Conservation (phyloP, 208 protist species). For the Wallacemonas sp. region DNA sequence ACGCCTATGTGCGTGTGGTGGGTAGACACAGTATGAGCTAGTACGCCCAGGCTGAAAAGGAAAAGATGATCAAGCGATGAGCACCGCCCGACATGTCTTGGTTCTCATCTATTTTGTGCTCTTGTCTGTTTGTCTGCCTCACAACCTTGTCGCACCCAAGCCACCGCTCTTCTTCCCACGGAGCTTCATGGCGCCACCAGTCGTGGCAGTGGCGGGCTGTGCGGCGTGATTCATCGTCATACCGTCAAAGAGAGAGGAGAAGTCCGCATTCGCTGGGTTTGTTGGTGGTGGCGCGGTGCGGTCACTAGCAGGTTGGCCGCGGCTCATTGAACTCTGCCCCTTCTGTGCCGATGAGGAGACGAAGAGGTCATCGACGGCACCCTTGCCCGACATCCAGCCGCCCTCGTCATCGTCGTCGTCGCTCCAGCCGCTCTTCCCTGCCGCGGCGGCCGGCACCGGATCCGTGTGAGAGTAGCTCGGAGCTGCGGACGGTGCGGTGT, state of each 20-base stretch:
- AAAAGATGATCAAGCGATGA: too few species aligned
- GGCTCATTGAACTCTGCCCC: too few species aligned
- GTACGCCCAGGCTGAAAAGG: too few species aligned
- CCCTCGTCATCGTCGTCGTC: conserved; percentile 11
- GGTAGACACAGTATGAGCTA: too few species aligned
- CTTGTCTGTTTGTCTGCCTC: background rate
- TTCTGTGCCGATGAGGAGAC: background rate
- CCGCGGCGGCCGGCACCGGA: background rate
- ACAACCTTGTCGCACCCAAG: conserved; percentile 48
- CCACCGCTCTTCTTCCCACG: conserved; percentile 45
- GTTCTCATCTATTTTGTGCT: background rate
- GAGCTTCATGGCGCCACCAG: conserved; percentile 45
- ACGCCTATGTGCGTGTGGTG: too few species aligned
- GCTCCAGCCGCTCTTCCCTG: conserved; percentile 3
- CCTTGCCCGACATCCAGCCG: conserved; percentile 1
- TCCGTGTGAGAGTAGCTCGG: too few species aligned
- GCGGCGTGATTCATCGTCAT: background rate
- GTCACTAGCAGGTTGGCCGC: too few species aligned
- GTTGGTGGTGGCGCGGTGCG: too few species aligned
- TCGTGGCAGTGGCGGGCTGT: background rate
- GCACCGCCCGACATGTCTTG: background rate
- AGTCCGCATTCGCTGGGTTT: conserved; percentile 1
- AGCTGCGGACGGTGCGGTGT: too few species aligned
- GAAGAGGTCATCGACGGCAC: conserved; percentile 4
- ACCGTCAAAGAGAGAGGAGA: conserved; percentile 1